These are phyloP conservation scores for Cicer arietinum DNA, from an alignment of 306 rosid genomes.

Conservation along the genomic window DNA sequence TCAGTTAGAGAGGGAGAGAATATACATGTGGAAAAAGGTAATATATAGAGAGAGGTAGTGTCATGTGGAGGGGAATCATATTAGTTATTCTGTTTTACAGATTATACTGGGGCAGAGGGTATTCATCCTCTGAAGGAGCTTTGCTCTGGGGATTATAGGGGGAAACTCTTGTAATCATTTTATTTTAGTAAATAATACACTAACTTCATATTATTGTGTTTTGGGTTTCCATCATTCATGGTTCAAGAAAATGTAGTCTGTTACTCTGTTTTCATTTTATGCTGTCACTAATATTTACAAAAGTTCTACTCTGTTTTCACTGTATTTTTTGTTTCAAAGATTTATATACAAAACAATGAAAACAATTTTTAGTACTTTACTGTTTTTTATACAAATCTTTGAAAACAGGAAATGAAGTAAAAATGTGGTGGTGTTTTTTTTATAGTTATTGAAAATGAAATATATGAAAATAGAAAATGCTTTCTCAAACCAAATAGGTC, in stretches of 20 bases:
- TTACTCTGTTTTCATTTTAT: not conserved
- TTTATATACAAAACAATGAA: not conserved
- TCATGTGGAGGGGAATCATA: too few relatives aligned
- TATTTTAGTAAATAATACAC: too few relatives aligned
- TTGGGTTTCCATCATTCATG: not conserved
- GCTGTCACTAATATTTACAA: not conserved
- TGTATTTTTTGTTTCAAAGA: not conserved
- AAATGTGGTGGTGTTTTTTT: not conserved
- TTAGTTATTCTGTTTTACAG: too few relatives aligned
- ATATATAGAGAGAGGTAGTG: too few relatives aligned
- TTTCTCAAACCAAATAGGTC: conserved; percentile 12
- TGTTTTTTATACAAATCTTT: not conserved
- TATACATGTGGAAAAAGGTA: too few relatives aligned
- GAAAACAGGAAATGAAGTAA: not conserved
- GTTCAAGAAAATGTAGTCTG: not conserved
- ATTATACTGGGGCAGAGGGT: too few relatives aligned
- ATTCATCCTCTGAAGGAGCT: too few relatives aligned
- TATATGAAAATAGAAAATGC: not conserved
- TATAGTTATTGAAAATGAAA: not conserved
- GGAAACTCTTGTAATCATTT: too few relatives aligned
- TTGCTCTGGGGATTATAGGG: too few relatives aligned
- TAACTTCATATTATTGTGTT: too few relatives aligned
- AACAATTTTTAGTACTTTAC: not conserved
- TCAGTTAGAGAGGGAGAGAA: too few relatives aligned
- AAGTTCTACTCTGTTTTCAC: conserved; percentile 9